Conservation (phyloP, 257 asterid genomes). For the Solanum raphanifolium region DNA sequence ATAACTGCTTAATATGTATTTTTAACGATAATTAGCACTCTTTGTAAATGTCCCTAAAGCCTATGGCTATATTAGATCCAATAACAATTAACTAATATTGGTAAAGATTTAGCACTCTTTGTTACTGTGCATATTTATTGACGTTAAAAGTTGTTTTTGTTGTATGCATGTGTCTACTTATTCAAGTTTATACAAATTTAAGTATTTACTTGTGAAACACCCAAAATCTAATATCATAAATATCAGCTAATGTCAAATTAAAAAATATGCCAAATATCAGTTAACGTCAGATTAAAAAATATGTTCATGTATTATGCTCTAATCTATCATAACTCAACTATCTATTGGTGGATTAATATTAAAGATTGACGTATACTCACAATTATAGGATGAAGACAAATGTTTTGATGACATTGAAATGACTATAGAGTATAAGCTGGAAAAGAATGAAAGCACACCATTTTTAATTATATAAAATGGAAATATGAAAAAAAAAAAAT, state of each 20-base stretch:
- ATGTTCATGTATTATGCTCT: neutral
- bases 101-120: too few species aligned
- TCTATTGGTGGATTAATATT: neutral
- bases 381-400: neutral
- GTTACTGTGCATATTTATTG: too few species aligned
- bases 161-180: too few species aligned
- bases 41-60: too few species aligned
- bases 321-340: neutral
- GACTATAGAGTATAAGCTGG: neutral
- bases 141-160: too few species aligned
- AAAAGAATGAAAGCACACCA: neutral
- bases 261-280: neutral
- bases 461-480: neutral
- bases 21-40: too few species aligned
- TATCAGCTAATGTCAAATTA: too few species aligned
- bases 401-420: neutral
- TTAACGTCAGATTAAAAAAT: neutral
- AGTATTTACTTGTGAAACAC: too few species aligned
- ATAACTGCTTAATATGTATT: fast-evolving
- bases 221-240: too few species aligned
- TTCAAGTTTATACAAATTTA: too few species aligned
- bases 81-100: too few species aligned
- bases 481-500: neutral
- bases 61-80: fast-evolving
- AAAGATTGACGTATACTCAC: neutral